A percentile compares a stretch with the other conserved stretches of the same genome.
These are phyloP conservation scores for Ilyonectria sp. DNA, from an alignment of 2,329 filamentous ascomycete genomes.

Conservation along the genomic window DNA sequence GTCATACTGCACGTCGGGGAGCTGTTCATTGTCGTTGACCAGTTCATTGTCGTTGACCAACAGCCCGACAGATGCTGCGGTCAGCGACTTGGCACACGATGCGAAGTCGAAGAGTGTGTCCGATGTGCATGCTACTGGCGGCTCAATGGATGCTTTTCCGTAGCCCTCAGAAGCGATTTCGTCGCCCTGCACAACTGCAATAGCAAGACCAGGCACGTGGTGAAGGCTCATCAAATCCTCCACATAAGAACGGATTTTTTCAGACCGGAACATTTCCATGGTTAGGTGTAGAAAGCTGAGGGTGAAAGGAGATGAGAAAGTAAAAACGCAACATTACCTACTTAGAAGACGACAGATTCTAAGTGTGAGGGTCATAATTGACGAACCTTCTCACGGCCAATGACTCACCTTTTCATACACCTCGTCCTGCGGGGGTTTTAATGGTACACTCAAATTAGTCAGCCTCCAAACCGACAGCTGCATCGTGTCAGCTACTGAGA, in stretches of 20 bases:
- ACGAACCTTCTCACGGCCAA: no score
- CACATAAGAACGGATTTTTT: slow-evolving; percentile 33
- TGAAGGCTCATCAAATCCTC: slow-evolving; percentile 37
- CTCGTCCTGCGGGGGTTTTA: no score
- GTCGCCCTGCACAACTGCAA: slow-evolving; percentile 41
- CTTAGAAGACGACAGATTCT: no score
- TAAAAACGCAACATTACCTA: no score
- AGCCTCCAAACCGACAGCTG: no score
- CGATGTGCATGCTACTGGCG: slow-evolving; percentile 34
- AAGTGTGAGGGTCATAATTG: no score
- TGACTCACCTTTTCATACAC: no score
- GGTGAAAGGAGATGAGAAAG: no score
- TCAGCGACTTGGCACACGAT: slow-evolving; percentile 47
- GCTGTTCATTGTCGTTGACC: slow-evolving; percentile 40
- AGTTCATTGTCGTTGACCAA: slow-evolving; percentile 44
- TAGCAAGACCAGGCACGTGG: slow-evolving; percentile 44
- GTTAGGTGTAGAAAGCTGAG: background rate
- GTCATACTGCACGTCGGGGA: slow-evolving; percentile 44
- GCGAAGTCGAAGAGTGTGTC: slow-evolving; percentile 50
- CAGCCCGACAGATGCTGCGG: slow-evolving; percentile 45
- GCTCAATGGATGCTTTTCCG: slow-evolving; percentile 40
- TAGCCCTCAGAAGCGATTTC: slow-evolving; percentile 41
- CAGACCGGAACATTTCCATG: slow-evolving; percentile 40
- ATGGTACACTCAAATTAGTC: no score
- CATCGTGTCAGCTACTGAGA: no score